Evolutionary conservation across 257 asterid species (phyloP), one percentile per base, ranked within the genome.

Genomic region (Solanum chiquidenum): DNA sequence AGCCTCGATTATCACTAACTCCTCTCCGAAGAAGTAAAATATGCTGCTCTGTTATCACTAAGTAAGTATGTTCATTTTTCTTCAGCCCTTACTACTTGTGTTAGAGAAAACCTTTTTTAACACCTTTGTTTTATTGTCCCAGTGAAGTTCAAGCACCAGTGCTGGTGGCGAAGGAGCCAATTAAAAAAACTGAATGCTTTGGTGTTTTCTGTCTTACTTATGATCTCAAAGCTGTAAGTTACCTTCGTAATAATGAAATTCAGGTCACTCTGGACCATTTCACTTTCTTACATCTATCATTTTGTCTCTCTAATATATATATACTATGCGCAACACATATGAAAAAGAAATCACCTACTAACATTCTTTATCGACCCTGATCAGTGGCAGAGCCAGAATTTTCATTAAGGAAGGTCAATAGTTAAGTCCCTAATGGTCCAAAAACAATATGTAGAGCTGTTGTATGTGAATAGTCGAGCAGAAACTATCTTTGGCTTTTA

Each of bases 181-280:
- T 91, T 94, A 96, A 91, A 94, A 94, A 95, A 89, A 88, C 93
- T 0, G 99, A 95, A 0, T 95, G 98, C 90, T 95, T 86, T 90
- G 98, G 98, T 21, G 95, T 97, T 79, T 95, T 97, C 88, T 95
- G 98, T 84, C 98, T 97, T 89, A 97, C 99, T 89, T 94, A 97
- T 93, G 98, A 95, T 89, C 99, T 97, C 89, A 92, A 87, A 88
- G 96, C 98, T 92, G 98, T 97, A 86, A 93, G 97, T 87, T 90
- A 60, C 29, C 13, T 69, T 69, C 62, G 23, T 52, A 52, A 52
- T 52, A 52, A 52, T 52, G 62, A 52, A 52, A 16, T 16, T 49
- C 60, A 49, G 60, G 21, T 49, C 60, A 49, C 60, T 7, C 58
- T 46, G 58, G 58, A 46, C 58, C 58, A 46, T 46, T 12, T 46